A percentile compares a stretch with the other conserved stretches of the same genome.
phyloP scores from a whole-genome alignment of 768 basidiomycete species.

The Tephrocybe sp. region DNA sequence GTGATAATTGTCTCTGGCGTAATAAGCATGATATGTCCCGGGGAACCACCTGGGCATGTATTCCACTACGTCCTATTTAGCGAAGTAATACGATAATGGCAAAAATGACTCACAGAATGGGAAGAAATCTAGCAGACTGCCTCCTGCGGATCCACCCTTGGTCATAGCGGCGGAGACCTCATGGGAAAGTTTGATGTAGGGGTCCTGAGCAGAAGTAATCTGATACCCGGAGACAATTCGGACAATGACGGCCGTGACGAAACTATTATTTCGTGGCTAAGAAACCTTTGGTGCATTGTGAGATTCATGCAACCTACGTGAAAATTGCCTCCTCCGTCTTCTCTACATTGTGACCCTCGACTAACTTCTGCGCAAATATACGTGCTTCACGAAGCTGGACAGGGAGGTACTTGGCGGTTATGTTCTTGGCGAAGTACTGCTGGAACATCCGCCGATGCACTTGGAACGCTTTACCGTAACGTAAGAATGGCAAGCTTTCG shows the following conservation, averaged over 20 bases:
- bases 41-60: constrained; percentile 22
- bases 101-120: constrained; percentile 14
- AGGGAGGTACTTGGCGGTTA: neutral
- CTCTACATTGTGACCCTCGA: neutral
- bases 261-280: no score
- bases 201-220: constrained; percentile 13
- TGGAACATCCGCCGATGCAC: constrained; percentile 7
- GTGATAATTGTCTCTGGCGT: constrained; percentile 9
- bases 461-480: constrained; percentile 7
- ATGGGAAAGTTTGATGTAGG: constrained; percentile 6
- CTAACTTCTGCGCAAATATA: constrained; percentile 2
- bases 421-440: constrained; percentile 1
- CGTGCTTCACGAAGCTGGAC: constrained; percentile 7
- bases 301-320: no score
- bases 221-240: constrained; percentile 17
- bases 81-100: no score
- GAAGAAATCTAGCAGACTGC: constrained; percentile 15
- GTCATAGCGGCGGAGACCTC: constrained; percentile 1
- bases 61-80: neutral
- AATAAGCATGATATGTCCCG: constrained; percentile 17
- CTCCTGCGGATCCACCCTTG: constrained; percentile 5
- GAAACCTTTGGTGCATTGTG: no score
- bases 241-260: constrained; percentile 13
- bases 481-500: constrained; percentile 8
- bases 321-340: neutral